Evolutionary conservation across 2,329 filamentous ascomycete genomes (phyloP).

Genomic region (Paraphaeosphaeria minitans): DNA sequence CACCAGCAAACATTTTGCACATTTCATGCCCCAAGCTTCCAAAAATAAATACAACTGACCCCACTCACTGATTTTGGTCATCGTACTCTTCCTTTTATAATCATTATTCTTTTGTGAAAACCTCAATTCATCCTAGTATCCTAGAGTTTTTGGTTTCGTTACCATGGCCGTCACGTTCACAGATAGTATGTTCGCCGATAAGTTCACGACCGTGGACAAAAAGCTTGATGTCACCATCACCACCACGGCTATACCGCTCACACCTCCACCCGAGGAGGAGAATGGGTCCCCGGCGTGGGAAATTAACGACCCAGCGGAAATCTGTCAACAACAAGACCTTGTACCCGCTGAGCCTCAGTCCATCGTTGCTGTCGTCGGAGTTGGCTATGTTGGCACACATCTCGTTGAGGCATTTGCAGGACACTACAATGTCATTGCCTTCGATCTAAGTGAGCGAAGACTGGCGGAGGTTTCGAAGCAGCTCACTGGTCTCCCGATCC

Average conservation of each 20-base stretch:
- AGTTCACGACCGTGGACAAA: neutral
- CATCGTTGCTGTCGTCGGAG: constrained; percentile 6
- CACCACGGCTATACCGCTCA: constrained; percentile 11
- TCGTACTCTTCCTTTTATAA: neutral
- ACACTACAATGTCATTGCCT: neutral
- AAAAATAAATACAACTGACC: too few relatives aligned
- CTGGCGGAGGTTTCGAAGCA: constrained; percentile 7
- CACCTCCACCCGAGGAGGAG: constrained; percentile 12
- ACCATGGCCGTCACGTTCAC: constrained; percentile 14
- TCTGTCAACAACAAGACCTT: neutral
- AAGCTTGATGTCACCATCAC: constrained; percentile 10
- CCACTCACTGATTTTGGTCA: neutral
- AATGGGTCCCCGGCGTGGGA: neutral
- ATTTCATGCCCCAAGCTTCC: neutral
- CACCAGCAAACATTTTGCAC: neutral
- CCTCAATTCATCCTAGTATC: neutral
- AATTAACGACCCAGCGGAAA: neutral
- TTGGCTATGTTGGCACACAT: constrained; percentile 1
- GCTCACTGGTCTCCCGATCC: constrained; percentile 13
- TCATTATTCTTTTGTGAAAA: neutral
- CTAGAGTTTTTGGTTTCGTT: neutral
- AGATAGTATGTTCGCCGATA: constrained; percentile 12
- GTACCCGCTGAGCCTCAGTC: constrained; percentile 2
- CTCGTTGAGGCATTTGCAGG: neutral
- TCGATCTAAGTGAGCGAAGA: constrained; percentile 10